Evolutionary conservation across 441 rosid species (phyloP), one percentile per base, ranked within the genome.

Genomic region (Syzygium malaccense): DNA sequence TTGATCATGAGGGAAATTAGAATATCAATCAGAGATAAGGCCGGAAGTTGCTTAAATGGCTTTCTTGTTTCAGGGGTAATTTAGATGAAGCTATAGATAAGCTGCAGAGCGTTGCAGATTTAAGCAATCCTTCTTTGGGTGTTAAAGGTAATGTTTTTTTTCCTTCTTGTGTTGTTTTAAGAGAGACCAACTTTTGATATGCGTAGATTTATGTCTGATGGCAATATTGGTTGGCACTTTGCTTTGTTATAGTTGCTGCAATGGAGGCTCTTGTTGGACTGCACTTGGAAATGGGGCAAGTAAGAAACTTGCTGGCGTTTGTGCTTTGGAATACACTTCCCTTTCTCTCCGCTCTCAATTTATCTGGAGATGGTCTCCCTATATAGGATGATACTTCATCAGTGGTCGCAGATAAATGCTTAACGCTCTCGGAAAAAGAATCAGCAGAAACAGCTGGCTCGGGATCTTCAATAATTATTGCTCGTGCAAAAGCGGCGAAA

Each of bases 351-450:
- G 85, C 51, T 88, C 80, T 80, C 28, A 54, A 89, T 92, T 92
- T 94, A 93, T 89, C 78, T 51, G 89, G 91, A 88, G 92, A 90
- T 91, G 89, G 48, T 92, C 86, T 91, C 87, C 88, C 55, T 92
- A 91, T 95, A 90, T 94, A 97, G 99, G 99, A 95, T 94, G 98
- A 96, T 94, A 90, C 92, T 93, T 95, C 98, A 66, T 89, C 95
- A 92, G 93, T 91, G 93, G 90, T 95, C 89, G 95, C 95, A 90
- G 95, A 93, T 89, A 91, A 93, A 86, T 97, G 94, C 91, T 90
- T 94, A 86, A 92, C 92, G 87, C 87, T 94, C 79, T 83, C 92
- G 53, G 90, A 89, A 78, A 92, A 86, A 85, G 89, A 89, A 68
- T 89, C 90, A 85, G 58, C 87, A 8, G 86, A 91, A 88, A 87